phyloP scores from a whole-genome alignment of 495 filamentous ascomycete genomes.

The Staphylotrichum longicolle region DNA sequence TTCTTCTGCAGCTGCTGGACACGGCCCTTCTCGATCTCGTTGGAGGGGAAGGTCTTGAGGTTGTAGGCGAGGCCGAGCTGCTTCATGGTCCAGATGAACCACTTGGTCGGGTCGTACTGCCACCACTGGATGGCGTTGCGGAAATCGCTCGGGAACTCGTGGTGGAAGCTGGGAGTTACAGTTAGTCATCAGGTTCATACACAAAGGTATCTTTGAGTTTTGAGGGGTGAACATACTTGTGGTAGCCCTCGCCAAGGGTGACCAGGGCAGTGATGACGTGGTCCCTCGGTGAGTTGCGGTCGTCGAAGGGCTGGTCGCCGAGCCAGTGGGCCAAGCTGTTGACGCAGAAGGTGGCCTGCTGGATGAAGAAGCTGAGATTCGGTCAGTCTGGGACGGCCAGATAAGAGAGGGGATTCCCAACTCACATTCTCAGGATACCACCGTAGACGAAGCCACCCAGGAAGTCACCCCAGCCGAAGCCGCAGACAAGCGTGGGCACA shows the following conservation, averaged over 20 bases:
- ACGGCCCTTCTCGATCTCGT: slow-evolving; percentile 99
- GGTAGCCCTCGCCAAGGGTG: slow-evolving; percentile 96
- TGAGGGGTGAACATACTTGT: slow-evolving; percentile 53
- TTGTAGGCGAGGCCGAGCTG: slow-evolving; percentile 90
- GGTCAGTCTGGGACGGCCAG: too few relatives aligned
- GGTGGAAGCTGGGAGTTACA: slow-evolving; percentile 66
- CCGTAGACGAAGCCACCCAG: slow-evolving; percentile 89
- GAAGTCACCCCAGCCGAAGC: slow-evolving; percentile 88
- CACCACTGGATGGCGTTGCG: slow-evolving; percentile 97
- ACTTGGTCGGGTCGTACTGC: slow-evolving; percentile 99
- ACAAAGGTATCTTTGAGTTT: too few relatives aligned
- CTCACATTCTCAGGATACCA: slow-evolving; percentile 79
- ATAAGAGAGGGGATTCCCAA: neutral
- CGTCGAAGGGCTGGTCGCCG: slow-evolving; percentile 97
- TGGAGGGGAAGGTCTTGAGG: slow-evolving; percentile 94
- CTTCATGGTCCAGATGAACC: slow-evolving; percentile 93
- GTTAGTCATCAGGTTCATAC: neutral
- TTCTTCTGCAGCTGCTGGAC: slow-evolving; percentile 98
- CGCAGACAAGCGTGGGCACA: slow-evolving; percentile 79
- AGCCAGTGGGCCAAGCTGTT: slow-evolving; percentile 99
- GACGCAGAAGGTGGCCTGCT: slow-evolving; percentile 99
- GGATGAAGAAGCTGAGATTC: slow-evolving; percentile 74
- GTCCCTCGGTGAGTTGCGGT: slow-evolving; percentile 97
- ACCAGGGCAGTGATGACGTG: slow-evolving; percentile 94
- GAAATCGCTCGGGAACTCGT: slow-evolving; percentile 99